Percentiles rank a stretch among this genome's conserved stretches.
Conservation (phyloP, 1,139 yeast species). For the Hyphopichia khmerensis region DNA sequence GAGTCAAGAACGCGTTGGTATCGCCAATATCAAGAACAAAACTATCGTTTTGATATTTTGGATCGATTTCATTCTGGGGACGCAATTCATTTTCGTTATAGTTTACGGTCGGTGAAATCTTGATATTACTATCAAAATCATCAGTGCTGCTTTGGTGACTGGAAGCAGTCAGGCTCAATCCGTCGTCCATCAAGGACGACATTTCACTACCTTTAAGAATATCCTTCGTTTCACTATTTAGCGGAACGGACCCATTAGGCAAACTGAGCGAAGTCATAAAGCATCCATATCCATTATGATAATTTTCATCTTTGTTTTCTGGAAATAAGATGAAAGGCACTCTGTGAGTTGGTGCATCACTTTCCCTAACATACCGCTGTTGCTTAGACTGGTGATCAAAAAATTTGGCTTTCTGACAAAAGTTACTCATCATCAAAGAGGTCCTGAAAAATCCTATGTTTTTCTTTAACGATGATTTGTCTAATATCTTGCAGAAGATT, state of each 20-base stretch:
- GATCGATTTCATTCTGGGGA: constrained; percentile 44
- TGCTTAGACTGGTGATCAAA: constrained; percentile 51
- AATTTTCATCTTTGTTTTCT: constrained; percentile 43
- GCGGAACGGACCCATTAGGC: constrained; percentile 65
- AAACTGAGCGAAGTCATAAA: constrained; percentile 61
- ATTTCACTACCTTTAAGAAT: background rate
- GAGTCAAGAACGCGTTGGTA: constrained; percentile 35
- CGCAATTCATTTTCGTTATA: constrained; percentile 44
- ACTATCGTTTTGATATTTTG: constrained; percentile 52
- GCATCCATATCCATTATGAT: constrained; percentile 49
- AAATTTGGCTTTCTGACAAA: constrained; percentile 55
- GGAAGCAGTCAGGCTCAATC: background rate
- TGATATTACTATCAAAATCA: background rate
- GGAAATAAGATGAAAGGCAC: constrained; percentile 66
- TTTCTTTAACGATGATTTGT: constrained; percentile 14
- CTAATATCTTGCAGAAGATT: constrained; percentile 33
- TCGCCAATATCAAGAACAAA: constrained; percentile 53
- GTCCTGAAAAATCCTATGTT: constrained; percentile 44
- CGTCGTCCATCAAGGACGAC: background rate
- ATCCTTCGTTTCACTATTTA: constrained; percentile 26
- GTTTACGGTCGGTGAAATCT: constrained; percentile 30
- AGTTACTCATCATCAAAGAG: constrained; percentile 55
- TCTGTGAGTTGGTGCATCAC: constrained; percentile 85
- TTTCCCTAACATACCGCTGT: constrained; percentile 60
- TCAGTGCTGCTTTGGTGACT: background rate